phyloP scores from a whole-genome alignment of 2,329 filamentous ascomycete species.

The Mycocentrospora acerina region DNA sequence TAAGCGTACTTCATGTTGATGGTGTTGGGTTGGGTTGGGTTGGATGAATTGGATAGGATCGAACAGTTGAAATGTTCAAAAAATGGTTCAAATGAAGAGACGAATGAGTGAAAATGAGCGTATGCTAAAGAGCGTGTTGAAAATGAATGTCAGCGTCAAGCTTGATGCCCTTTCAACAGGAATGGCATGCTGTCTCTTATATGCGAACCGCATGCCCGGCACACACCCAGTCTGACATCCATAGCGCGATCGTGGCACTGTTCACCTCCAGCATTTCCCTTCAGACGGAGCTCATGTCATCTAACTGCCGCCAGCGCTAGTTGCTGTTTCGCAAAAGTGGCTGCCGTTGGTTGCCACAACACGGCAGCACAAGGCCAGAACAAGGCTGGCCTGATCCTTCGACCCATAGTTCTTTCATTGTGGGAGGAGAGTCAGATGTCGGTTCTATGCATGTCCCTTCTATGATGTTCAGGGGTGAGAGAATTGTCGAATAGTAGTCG shows the following conservation, averaged over 20 bases:
- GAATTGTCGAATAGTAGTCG: no score
- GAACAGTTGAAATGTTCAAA: conserved; percentile 21
- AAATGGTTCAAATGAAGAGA: conserved; percentile 8
- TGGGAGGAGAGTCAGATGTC: no score
- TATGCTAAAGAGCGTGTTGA: conserved; percentile 32
- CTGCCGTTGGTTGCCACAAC: conserved; percentile 23
- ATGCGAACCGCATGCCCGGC: conserved; percentile 19
- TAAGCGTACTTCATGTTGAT: conserved; percentile 38
- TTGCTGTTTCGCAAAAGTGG: conserved; percentile 9
- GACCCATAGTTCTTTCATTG: conserved; percentile 13
- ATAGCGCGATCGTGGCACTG: conserved; percentile 16
- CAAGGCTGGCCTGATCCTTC: conserved; percentile 9
- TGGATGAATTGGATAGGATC: conserved; percentile 6
- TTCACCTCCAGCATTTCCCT: conserved; percentile 17
- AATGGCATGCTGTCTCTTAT: conserved; percentile 21
- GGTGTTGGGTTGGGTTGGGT: conserved; percentile 17
- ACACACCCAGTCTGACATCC: conserved; percentile 13
- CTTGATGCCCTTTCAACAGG: conserved; percentile 22
- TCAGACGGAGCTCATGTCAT: conserved; percentile 28
- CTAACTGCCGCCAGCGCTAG: conserved; percentile 25
- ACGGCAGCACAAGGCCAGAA: conserved; percentile 17
- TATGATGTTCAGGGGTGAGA: no score
- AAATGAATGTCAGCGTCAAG: conserved; percentile 38
- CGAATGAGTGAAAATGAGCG: conserved; percentile 29
- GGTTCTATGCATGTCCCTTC: no score